These are phyloP conservation scores for Leccinum olivaceopallidum DNA, from an alignment of 768 basidiomycete genomes.

Conservation along the genomic window DNA sequence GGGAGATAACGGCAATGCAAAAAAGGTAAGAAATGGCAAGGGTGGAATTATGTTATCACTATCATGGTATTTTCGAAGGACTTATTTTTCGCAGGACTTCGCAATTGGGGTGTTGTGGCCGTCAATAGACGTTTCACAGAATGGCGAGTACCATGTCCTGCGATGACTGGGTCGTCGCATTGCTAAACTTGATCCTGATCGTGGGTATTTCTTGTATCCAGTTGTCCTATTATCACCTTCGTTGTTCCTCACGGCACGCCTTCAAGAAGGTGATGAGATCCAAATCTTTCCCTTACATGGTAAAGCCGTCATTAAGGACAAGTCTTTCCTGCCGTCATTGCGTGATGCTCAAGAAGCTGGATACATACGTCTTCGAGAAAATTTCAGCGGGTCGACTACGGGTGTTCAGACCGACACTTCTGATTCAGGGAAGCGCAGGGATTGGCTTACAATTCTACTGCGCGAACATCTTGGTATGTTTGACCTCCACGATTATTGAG, in stretches of 20 bases:
- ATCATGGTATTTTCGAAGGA: slow-evolving; percentile 12
- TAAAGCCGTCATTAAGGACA: slow-evolving; percentile 34
- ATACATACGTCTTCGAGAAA: slow-evolving; percentile 54
- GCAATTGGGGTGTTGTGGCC: slow-evolving; percentile 78
- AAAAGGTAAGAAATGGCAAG: slow-evolving; percentile 36
- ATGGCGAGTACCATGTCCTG: slow-evolving; percentile 46
- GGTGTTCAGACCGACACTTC: slow-evolving; percentile 18
- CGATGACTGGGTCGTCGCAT: background rate
- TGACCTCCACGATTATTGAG: background rate
- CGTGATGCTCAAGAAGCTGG: slow-evolving; percentile 51
- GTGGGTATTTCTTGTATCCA: slow-evolving; percentile 30
- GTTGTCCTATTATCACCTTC: slow-evolving; percentile 58
- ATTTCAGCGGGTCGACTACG: slow-evolving; percentile 24
- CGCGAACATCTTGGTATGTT: slow-evolving; percentile 67
- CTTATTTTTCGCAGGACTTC: slow-evolving; percentile 46
- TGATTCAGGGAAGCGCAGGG: slow-evolving; percentile 40
- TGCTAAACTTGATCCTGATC: slow-evolving; percentile 18
- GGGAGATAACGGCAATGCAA: slow-evolving; percentile 32
- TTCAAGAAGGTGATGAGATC: slow-evolving; percentile 49
- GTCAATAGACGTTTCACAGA: slow-evolving; percentile 57
- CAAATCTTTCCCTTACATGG: slow-evolving; percentile 51
- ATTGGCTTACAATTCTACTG: slow-evolving; percentile 70
- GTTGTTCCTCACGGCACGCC: slow-evolving; percentile 59
- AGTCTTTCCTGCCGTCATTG: slow-evolving; percentile 51
- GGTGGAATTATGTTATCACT: slow-evolving; percentile 10